Evolutionary conservation across 768 basidiomycete genomes (phyloP).

Genomic region (Xerocomellus intermedius): DNA sequence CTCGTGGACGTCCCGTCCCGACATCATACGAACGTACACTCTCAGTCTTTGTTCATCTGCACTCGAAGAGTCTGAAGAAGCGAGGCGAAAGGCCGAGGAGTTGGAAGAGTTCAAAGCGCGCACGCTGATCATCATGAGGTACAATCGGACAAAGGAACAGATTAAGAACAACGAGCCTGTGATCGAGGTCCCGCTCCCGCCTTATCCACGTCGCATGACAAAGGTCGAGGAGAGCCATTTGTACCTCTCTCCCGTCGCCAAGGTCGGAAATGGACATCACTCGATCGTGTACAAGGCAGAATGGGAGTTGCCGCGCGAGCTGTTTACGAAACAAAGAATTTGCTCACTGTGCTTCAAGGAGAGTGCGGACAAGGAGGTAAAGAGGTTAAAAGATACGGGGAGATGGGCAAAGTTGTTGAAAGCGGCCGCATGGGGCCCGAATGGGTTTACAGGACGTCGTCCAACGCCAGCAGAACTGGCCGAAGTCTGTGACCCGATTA

Average conservation of each 20-base stretch:
- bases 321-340: constrained; percentile 34
- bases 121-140: constrained; percentile 22
- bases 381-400: constrained; percentile 22
- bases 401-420: constrained; percentile 21
- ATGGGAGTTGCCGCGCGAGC: constrained; percentile 48
- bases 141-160: constrained; percentile 20
- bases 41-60: constrained; percentile 15
- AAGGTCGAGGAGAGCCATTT: constrained; percentile 45
- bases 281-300: constrained; percentile 51
- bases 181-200: constrained; percentile 32
- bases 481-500: neutral
- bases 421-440: constrained; percentile 9
- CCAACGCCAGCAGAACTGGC: constrained; percentile 1
- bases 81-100: constrained; percentile 5
- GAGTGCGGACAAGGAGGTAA: constrained; percentile 25
- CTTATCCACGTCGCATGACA: constrained; percentile 19
- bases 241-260: constrained; percentile 40
- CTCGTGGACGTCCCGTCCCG: constrained; percentile 31
- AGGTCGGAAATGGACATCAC: constrained; percentile 49
- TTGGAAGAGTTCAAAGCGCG: constrained; percentile 11
- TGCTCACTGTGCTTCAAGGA: constrained; percentile 41
- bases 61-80: neutral
- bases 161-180: constrained; percentile 24
- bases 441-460: neutral
- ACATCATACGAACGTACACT: constrained; percentile 32